A percentile compares a stretch with the other conserved stretches of the same genome.
These are phyloP conservation scores for Mycena leptocephala DNA, from an alignment of 768 basidiomycete genomes.

Conservation along the genomic window DNA sequence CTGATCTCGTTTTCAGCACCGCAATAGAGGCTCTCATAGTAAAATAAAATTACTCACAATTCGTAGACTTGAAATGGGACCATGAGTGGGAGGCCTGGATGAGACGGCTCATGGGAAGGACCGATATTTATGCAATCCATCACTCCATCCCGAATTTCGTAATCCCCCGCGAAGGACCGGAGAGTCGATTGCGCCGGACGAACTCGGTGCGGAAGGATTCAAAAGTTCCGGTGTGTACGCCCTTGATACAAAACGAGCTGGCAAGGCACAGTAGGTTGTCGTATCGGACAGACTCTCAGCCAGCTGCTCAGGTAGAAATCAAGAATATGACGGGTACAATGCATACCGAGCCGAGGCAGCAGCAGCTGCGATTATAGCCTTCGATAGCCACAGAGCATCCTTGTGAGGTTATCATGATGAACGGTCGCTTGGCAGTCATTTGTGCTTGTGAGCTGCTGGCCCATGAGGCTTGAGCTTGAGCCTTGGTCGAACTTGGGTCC, in stretches of 20 bases:
- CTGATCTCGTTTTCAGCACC: conserved; percentile 28
- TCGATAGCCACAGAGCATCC: too few relatives aligned
- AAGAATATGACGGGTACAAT: too few relatives aligned
- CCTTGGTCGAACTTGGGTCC: too few relatives aligned
- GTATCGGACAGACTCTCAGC: not conserved
- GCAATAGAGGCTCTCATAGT: not conserved
- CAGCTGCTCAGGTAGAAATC: too few relatives aligned
- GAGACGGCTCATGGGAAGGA: not conserved
- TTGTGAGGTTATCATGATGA: too few relatives aligned
- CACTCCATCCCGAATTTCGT: not conserved
- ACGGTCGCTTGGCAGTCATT: too few relatives aligned
- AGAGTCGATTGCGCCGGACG: not conserved
- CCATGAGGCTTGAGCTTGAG: too few relatives aligned
- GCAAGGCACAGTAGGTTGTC: not conserved
- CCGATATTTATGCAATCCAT: not conserved
- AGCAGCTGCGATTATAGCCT: too few relatives aligned
- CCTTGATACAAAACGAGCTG: not conserved
- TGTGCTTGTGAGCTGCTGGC: too few relatives aligned
- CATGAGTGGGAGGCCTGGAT: not conserved
- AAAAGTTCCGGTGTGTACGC: not conserved
- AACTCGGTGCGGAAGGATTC: not conserved
- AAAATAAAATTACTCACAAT: conserved; percentile 3
- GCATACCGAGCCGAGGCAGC: too few relatives aligned
- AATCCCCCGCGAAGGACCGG: not conserved
- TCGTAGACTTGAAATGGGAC: conserved; percentile 18